phyloP scores from a whole-genome alignment of 305 asterid genomes.

The Fraxinus greggii region DNA sequence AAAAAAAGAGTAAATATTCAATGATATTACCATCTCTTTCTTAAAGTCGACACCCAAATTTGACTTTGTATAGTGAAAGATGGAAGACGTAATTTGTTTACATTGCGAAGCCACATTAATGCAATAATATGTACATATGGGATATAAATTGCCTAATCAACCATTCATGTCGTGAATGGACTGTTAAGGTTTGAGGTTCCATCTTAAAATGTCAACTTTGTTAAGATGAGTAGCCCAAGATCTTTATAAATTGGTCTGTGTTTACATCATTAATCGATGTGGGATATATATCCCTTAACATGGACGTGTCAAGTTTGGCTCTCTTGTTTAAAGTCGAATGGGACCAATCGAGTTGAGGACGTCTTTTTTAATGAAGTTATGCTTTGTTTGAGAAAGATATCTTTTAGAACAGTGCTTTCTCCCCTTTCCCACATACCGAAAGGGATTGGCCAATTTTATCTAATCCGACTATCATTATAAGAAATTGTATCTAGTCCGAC shows the following conservation, averaged over 20 bases:
- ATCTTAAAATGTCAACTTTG: too few relatives aligned
- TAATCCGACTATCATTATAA: not conserved
- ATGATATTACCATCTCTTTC: not conserved
- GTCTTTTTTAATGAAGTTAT: not conserved
- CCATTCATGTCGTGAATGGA: not conserved
- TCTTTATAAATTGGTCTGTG: too few relatives aligned
- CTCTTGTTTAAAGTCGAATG: not conserved
- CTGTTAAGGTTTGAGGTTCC: too few relatives aligned
- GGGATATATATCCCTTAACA: too few relatives aligned
- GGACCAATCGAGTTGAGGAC: not conserved
- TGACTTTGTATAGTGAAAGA: not conserved
- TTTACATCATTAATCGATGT: too few relatives aligned
- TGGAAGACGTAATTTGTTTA: not conserved
- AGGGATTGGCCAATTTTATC: not conserved
- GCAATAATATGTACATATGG: not conserved
- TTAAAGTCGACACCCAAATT: not conserved
- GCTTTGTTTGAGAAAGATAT: not conserved
- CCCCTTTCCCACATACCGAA: not conserved
- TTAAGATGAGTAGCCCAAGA: too few relatives aligned
- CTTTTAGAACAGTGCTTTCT: not conserved
- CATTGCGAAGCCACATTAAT: not conserved
- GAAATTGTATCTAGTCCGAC: not conserved
- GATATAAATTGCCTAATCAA: not conserved
- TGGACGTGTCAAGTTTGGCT: not conserved
- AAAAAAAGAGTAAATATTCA: not conserved